Evolutionary conservation across 2,329 filamentous ascomycete species (phyloP).

Genomic region (Sporothrix inflata): DNA sequence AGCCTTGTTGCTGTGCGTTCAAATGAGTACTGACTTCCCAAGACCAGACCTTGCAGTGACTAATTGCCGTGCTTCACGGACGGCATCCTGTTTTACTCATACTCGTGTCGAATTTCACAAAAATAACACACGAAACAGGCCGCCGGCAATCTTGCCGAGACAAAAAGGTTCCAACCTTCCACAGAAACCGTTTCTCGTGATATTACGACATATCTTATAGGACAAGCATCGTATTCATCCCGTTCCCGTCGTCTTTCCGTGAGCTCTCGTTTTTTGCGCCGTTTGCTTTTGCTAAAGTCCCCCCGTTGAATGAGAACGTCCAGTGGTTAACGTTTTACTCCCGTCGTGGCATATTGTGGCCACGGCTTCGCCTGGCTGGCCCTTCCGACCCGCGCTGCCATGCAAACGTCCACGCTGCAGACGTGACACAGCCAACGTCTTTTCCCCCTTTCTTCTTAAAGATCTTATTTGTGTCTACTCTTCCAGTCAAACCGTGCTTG

Average conservation of each 20-base stretch:
- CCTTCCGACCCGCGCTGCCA: neutral
- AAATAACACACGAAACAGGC: neutral
- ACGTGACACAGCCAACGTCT: neutral
- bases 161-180: neutral
- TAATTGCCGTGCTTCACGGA: too few species aligned
- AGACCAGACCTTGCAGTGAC: too few species aligned
- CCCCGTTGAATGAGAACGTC: neutral
- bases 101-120: neutral
- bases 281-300: neutral
- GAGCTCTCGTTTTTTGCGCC: neutral
- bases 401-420: neutral
- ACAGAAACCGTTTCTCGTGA: neutral
- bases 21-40: too few species aligned
- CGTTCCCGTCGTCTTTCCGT: neutral
- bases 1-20: too few species aligned
- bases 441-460: neutral
- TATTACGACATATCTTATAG: neutral
- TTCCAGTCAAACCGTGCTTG: neutral
- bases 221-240: neutral
- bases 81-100: too few species aligned
- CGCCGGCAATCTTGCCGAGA: slow-evolving; percentile 4
- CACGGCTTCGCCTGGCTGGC: neutral
- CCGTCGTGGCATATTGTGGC: too few species aligned
- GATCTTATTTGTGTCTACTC: neutral
- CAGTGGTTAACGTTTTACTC: neutral